phyloP scores from a whole-genome alignment of 2,329 filamentous ascomycete species.

The Cercospora sp. region DNA sequence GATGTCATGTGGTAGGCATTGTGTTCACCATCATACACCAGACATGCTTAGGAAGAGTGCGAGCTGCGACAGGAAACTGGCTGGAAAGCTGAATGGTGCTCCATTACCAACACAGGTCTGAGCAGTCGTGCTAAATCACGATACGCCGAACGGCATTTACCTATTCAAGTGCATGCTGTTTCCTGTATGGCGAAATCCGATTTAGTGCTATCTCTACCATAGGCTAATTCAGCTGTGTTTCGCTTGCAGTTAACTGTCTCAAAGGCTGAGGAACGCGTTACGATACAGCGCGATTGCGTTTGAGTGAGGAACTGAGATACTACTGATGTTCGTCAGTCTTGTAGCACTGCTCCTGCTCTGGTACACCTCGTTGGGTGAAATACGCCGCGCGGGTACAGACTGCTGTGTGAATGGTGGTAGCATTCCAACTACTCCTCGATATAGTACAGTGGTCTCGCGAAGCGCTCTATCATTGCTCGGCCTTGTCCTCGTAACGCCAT shows the following conservation, averaged over 20 bases:
- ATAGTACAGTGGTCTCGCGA: constrained; percentile 11
- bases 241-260: neutral
- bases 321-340: neutral
- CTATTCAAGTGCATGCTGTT: neutral
- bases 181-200: neutral
- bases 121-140: neutral
- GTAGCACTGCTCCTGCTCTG: neutral
- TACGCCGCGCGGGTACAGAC: no score
- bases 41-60: neutral
- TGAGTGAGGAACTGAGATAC: neutral
- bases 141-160: neutral
- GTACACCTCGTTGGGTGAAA: no score
- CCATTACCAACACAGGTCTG: neutral
- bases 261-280: neutral
- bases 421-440: constrained; percentile 4
- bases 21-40: neutral
- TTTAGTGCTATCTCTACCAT: neutral
- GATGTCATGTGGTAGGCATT: neutral
- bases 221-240: neutral
- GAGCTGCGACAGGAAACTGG: neutral
- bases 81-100: neutral
- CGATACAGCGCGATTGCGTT: neutral
- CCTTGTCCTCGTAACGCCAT: constrained; percentile 18
- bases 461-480: neutral
- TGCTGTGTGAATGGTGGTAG: neutral